Evolutionary conservation across 2,329 filamentous ascomycete species (phyloP).

Genomic region (Graphilbum fragrans): DNA sequence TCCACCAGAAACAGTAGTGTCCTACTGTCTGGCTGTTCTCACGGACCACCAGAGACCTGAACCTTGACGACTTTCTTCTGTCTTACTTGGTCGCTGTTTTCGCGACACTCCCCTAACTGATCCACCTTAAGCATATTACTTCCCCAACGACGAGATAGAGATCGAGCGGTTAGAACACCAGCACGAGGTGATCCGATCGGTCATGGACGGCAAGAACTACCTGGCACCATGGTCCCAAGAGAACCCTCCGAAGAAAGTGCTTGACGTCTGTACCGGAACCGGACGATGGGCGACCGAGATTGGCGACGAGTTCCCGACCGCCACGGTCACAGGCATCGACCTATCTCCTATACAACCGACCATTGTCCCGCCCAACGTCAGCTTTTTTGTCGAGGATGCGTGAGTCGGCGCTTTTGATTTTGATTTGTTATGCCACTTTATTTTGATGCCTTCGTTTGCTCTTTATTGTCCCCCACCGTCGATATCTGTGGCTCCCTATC

Average conservation of each 20-base stretch:
- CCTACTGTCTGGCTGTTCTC: too few relatives aligned
- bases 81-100: too few relatives aligned
- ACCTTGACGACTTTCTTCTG: too few relatives aligned
- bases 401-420: conserved; percentile 9
- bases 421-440: too few relatives aligned
- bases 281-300: conserved; percentile 59
- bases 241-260: conserved; percentile 17
- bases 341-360: conserved; percentile 55
- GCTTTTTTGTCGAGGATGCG: conserved; percentile 61
- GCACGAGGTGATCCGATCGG: conserved; percentile 17
- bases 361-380: conserved; percentile 58
- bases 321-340: conserved; percentile 51
- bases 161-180: conserved; percentile 18
- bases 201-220: conserved; percentile 18
- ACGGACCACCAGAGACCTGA: too few relatives aligned
- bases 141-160: conserved; percentile 20
- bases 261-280: conserved; percentile 35
- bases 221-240: conserved; percentile 17
- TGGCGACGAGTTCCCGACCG: conserved; percentile 46
- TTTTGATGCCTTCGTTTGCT: too few relatives aligned
- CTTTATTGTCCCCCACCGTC: too few relatives aligned
- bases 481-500: too few relatives aligned
- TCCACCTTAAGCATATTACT: conserved; percentile 17
- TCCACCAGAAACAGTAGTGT: not conserved
- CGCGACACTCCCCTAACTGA: not conserved